Percentiles rank a stretch among this genome's conserved stretches.
Conservation (phyloP, 345 rosid genomes). For the Moringa oleifera region DNA sequence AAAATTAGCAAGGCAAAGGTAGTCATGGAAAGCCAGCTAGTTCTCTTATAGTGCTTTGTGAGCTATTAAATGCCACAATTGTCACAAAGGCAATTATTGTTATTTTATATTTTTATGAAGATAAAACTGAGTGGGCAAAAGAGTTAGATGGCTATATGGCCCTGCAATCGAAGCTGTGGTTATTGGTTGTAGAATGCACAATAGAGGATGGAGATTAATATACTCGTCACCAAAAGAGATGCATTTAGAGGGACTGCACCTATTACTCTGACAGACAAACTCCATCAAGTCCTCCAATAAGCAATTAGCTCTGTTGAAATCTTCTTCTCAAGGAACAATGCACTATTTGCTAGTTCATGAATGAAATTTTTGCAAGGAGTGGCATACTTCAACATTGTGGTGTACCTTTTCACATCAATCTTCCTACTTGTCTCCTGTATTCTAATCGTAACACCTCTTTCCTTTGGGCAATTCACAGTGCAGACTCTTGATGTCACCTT, state of each 20-base stretch:
- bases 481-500: constrained; percentile 50
- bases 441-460: constrained; percentile 60
- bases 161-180: constrained; percentile 82
- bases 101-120: constrained; percentile 76
- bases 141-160: constrained; percentile 84
- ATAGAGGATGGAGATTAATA: constrained; percentile 79
- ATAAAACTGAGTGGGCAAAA: constrained; percentile 78
- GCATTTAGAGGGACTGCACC: constrained; percentile 81
- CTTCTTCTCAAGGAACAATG: constrained; percentile 73
- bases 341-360: constrained; percentile 46
- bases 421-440: constrained; percentile 70
- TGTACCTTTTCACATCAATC: constrained; percentile 76
- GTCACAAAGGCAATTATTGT: constrained; percentile 76
- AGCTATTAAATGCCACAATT: constrained; percentile 73
- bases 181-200: constrained; percentile 77
- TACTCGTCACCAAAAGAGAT: constrained; percentile 71
- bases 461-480: constrained; percentile 71
- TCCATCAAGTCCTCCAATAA: constrained; percentile 84
- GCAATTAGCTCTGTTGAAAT: constrained; percentile 84
- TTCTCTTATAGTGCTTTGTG: constrained; percentile 70
- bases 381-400: constrained; percentile 67
- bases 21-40: constrained; percentile 66
- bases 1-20: constrained; percentile 55
- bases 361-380: constrained; percentile 70
- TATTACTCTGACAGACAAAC: constrained; percentile 63